phyloP scores from a whole-genome alignment of 2,329 filamentous ascomycete species.

The Cordyceps cateniannulata region DNA sequence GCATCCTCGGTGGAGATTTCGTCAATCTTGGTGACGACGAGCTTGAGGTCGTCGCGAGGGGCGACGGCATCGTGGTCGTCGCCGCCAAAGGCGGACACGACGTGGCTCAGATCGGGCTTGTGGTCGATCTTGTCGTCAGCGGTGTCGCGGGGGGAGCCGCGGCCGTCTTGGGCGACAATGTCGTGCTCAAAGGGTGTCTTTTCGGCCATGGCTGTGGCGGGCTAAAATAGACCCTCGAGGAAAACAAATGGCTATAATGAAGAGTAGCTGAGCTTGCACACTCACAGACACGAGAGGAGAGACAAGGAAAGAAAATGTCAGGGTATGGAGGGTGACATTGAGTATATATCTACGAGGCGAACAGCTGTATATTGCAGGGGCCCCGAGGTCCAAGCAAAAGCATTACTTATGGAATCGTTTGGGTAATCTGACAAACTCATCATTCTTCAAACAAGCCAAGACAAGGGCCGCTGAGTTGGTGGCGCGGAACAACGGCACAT shows the following conservation, averaged over 20 bases:
- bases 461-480: neutral
- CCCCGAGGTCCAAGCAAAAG: neutral
- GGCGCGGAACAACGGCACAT: conserved; percentile 1
- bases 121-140: neutral
- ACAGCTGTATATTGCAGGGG: no score
- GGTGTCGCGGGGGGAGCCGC: neutral
- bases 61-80: conserved; percentile 15
- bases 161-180: neutral
- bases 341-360: neutral
- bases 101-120: conserved; percentile 1
- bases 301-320: neutral
- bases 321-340: neutral
- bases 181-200: neutral
- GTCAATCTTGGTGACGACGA: conserved; percentile 18
- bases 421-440: neutral
- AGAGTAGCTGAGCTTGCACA: neutral
- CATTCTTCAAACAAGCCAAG: neutral
- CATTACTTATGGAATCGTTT: neutral
- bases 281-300: neutral
- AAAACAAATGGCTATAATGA: neutral
- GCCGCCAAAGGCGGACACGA: conserved; percentile 8
- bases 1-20: conserved; percentile 17
- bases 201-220: neutral
- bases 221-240: neutral
- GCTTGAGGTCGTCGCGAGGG: conserved; percentile 18